Percentiles rank a stretch among this genome's conserved stretches.
Evolutionary conservation across 495 filamentous ascomycete species (phyloP).

Genomic region (Aspergillus affinis): DNA sequence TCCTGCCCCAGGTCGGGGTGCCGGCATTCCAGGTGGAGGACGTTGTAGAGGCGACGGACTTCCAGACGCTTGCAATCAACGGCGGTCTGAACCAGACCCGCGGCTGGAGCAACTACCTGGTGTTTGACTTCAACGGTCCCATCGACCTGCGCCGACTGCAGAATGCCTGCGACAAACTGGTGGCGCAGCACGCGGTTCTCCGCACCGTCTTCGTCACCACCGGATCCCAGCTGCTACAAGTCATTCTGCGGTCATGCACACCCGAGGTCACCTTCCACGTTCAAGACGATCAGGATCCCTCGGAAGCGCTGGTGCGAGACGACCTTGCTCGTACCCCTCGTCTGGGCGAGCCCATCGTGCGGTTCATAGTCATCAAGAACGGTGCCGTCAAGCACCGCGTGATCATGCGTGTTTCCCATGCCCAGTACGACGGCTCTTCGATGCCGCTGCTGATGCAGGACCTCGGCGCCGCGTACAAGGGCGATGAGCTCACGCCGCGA

Average conservation of each 20-base stretch:
- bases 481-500: conserved; percentile 23
- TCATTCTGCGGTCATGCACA: conserved; percentile 33
- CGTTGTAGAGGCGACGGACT: conserved; percentile 16
- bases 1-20: conserved; percentile 12
- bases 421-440: conserved; percentile 32
- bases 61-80: conserved; percentile 18
- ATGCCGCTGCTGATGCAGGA: conserved; percentile 27
- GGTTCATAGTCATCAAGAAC: conserved; percentile 49
- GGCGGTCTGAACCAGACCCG: conserved; percentile 17
- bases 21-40: conserved; percentile 11
- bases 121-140: conserved; percentile 14
- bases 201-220: conserved; percentile 51
- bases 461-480: conserved; percentile 17
- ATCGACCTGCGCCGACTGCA: conserved; percentile 18
- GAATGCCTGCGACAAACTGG: conserved; percentile 45
- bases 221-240: conserved; percentile 38
- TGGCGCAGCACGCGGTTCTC: conserved; percentile 43
- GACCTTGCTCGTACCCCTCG: conserved; percentile 42
- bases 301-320: conserved; percentile 29
- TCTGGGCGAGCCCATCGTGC: conserved; percentile 53
- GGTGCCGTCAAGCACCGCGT: conserved; percentile 44
- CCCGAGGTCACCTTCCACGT: conserved; percentile 14
- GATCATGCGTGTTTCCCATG: conserved; percentile 31
- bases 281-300: conserved; percentile 34
- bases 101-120: conserved; percentile 16